Percentiles rank a stretch among this genome's conserved stretches.
Conservation (phyloP, 495 filamentous ascomycete species). For the Amphirosellinia nigrospora region DNA sequence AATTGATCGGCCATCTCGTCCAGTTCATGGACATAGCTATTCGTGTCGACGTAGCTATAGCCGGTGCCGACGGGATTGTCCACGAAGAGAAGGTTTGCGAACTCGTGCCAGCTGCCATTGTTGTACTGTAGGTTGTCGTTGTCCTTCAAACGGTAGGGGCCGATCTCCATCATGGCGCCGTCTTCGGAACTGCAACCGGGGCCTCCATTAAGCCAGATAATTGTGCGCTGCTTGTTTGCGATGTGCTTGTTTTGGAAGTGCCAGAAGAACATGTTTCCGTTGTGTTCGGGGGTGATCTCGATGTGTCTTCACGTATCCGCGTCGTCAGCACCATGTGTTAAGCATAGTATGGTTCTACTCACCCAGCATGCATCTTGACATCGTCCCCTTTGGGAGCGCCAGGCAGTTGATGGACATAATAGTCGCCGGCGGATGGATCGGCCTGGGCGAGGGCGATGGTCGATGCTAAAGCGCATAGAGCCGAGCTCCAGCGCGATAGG, state of each 20-base stretch:
- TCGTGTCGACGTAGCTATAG: slow-evolving; percentile 90
- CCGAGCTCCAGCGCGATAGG: slow-evolving; percentile 44
- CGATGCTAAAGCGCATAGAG: slow-evolving; percentile 42
- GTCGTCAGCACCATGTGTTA: neutral
- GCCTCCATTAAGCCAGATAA: slow-evolving; percentile 97
- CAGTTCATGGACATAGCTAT: slow-evolving; percentile 84
- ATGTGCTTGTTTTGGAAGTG: slow-evolving; percentile 95
- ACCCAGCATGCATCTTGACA: slow-evolving; percentile 98
- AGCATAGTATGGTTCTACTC: slow-evolving; percentile 41
- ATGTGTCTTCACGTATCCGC: slow-evolving; percentile 68
- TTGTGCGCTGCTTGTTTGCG: slow-evolving; percentile 86
- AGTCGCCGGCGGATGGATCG: slow-evolving; percentile 72
- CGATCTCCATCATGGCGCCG: slow-evolving; percentile 96
- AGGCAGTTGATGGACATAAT: slow-evolving; percentile 83
- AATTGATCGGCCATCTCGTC: slow-evolving; percentile 90
- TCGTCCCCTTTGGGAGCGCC: slow-evolving; percentile 82
- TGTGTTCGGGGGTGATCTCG: slow-evolving; percentile 79
- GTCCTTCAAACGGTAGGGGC: slow-evolving; percentile 86
- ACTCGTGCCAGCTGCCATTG: slow-evolving; percentile 94
- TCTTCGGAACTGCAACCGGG: slow-evolving; percentile 97
- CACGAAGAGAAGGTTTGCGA: slow-evolving; percentile 94
- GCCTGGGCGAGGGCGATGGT: slow-evolving; percentile 43
- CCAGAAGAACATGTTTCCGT: slow-evolving; percentile 98
- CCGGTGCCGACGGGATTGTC: slow-evolving; percentile 97
- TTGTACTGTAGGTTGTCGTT: slow-evolving; percentile 77